phyloP scores from a whole-genome alignment of 1,139 yeast species.

The Suhomyces kunorum region DNA sequence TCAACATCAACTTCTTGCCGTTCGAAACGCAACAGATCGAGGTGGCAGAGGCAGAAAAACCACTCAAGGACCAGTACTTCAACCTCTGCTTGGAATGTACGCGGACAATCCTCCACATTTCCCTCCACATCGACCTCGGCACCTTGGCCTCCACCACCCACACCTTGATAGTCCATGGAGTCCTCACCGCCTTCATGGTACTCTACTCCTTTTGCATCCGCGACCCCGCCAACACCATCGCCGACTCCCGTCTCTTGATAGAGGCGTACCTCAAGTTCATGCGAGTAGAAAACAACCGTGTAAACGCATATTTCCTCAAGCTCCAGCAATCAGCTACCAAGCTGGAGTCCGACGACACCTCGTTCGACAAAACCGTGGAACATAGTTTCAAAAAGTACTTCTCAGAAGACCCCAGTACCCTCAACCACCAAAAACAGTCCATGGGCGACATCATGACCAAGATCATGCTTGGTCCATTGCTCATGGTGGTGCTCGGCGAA shows the following conservation, averaged over 20 bases:
- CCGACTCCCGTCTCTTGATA: conserved; percentile 1
- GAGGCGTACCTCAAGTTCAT: conserved; percentile 1
- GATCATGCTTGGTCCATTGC: conserved; percentile 26
- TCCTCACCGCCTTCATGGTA: conserved; percentile 31
- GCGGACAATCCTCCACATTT: conserved; percentile 34
- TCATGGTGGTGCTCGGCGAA: conserved; percentile 27
- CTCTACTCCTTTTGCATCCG: not conserved
- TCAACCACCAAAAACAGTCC: conserved; percentile 14
- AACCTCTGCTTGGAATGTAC: conserved; percentile 33
- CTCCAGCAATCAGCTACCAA: too few relatives aligned
- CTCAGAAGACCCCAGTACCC: conserved; percentile 17
- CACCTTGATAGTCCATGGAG: conserved; percentile 36
- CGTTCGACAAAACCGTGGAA: not conserved
- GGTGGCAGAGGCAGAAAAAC: conserved; percentile 20
- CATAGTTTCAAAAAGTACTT: conserved; percentile 19
- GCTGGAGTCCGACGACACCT: not conserved
- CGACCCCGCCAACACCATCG: not conserved
- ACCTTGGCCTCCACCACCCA: conserved; percentile 26
- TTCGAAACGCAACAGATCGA: conserved; percentile 18
- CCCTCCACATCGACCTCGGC: conserved; percentile 22
- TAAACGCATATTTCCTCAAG: not conserved
- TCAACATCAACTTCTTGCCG: conserved; percentile 35
- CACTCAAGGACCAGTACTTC: conserved; percentile 22
- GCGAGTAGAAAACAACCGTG: conserved; percentile 1
- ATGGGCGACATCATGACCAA: conserved; percentile 26